Evolutionary conservation across 2,329 filamentous ascomycete genomes (phyloP), one percentile per base, ranked within the genome.

Genomic region (Thyridium curvatum): DNA sequence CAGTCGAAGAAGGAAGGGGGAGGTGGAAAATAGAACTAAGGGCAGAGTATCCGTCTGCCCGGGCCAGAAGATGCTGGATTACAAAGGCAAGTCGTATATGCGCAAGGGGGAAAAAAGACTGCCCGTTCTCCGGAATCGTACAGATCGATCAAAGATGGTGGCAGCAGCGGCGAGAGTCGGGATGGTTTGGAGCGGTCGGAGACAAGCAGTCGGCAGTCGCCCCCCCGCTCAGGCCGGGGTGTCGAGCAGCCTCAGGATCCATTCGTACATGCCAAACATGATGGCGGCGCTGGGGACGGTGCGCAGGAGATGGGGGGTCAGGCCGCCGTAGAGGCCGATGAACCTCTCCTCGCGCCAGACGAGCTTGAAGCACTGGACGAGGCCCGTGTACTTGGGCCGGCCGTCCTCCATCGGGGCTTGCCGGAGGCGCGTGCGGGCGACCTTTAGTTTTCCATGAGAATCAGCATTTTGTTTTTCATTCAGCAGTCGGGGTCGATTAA

Each of bases 261-360:
- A 72, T 54, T 79, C 75, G 53, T 79, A 95, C 70, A 93, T 93
- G 62, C 88, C 89, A 60, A 96, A 95, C 86, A 94, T 96, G 60
- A 97, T 94, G 49, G 86, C 89, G 8, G 91, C 89, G 50, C 86
- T 93, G 2, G 91, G 91, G 6, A 96, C 90, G 7, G 90, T 90
- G 45, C 90, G 77, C 62, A 96, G 77, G 53, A 97, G 78, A 58
- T 97, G 91, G 34, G 91, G 89, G 12, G 90, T 94, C 53, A 97
- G 71, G 14, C 90, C 90, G 40, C 91, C 90, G 56, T 96, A 97
- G 45, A 97, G 69, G 26, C 84, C 86, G 34, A 82, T 77, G 61
- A 95, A 72, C 35, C 90, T 88, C 60, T 96, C 91, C 54, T 96
- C 88, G 54, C 83, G 84, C 75, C 82, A 91, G 33, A 96, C 84